These are phyloP conservation scores for Furcasterigmium furcatum DNA, from an alignment of 2,329 filamentous ascomycete genomes.

Conservation along the genomic window DNA sequence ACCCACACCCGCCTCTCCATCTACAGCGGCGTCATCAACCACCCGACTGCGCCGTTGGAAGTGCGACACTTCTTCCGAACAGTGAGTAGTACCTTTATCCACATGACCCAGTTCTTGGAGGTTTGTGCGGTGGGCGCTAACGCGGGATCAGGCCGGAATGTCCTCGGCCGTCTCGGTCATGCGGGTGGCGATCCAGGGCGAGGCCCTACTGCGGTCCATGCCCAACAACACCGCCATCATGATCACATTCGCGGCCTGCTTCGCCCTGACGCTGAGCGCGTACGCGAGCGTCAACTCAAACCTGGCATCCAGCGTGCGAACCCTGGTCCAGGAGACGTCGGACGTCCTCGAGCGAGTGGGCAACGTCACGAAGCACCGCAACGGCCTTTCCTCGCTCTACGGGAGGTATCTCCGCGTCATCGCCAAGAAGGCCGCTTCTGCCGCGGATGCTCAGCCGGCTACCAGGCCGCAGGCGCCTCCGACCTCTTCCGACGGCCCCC, in stretches of 20 bases:
- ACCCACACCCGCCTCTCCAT: conserved; percentile 72
- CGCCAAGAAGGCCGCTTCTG: conserved; percentile 31
- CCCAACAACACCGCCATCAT: conserved; percentile 77
- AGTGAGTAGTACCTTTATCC: neutral
- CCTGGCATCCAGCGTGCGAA: conserved; percentile 59
- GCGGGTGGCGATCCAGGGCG: conserved; percentile 69
- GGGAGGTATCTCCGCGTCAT: conserved; percentile 42
- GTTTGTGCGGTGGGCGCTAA: neutral
- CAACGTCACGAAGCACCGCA: conserved; percentile 60
- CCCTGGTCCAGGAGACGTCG: conserved; percentile 65
- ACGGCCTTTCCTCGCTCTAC: conserved; percentile 58
- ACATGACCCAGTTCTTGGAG: neutral
- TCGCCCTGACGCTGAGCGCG: conserved; percentile 61
- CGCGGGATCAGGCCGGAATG: conserved; percentile 48
- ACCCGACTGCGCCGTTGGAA: conserved; percentile 66
- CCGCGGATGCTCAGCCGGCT: conserved; percentile 7
- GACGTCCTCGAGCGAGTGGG: conserved; percentile 68
- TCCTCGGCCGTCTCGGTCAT: conserved; percentile 73
- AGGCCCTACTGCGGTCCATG: conserved; percentile 68
- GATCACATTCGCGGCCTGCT: conserved; percentile 73
- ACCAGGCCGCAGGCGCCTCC: conserved; percentile 2
- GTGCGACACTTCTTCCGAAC: conserved; percentile 72
- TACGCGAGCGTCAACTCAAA: conserved; percentile 54
- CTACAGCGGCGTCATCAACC: conserved; percentile 72
- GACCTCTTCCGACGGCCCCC: neutral